phyloP scores from a whole-genome alignment of 1,284 basidiomycete species.

The Gomphus sp. region DNA sequence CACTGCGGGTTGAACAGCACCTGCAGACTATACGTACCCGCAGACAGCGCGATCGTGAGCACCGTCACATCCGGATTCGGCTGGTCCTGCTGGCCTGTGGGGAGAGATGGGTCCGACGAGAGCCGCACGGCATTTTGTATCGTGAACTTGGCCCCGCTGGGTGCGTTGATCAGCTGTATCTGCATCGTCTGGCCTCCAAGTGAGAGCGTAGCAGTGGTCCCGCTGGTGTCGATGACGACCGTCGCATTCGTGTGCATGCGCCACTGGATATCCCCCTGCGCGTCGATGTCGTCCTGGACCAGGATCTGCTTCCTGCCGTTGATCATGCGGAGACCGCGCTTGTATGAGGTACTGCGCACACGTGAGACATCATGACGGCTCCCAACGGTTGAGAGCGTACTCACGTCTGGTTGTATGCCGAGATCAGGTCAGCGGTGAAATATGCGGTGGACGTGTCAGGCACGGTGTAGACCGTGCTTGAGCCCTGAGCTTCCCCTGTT shows the following conservation, averaged over 20 bases:
- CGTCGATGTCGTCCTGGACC: conserved; percentile 77
- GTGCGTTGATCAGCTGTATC: conserved; percentile 47
- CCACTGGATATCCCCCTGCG: conserved; percentile 66
- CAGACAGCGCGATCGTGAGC: conserved; percentile 63
- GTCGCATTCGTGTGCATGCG: conserved; percentile 93
- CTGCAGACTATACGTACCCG: conserved; percentile 65
- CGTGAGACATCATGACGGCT: conserved; percentile 11
- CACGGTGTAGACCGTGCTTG: conserved; percentile 61
- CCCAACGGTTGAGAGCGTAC: conserved; percentile 21
- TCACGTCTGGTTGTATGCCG: conserved; percentile 72
- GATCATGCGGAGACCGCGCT: conserved; percentile 82
- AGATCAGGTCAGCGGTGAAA: conserved; percentile 74
- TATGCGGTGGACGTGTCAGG: conserved; percentile 71
- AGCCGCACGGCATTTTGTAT: conserved; percentile 43
- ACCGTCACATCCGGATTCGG: conserved; percentile 75
- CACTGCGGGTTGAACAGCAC: conserved; percentile 85
- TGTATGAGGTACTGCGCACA: conserved; percentile 44
- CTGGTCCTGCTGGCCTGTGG: conserved; percentile 51
- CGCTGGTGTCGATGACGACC: conserved; percentile 33
- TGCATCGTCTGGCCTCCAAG: conserved; percentile 35
- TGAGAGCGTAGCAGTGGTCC: conserved; percentile 52
- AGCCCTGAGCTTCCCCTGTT: conserved; percentile 67
- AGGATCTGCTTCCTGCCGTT: conserved; percentile 90
- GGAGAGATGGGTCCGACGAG: conserved; percentile 52
- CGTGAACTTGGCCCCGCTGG: conserved; percentile 48